Conservation (phyloP, 1,284 basidiomycete genomes). For the Melampsora medusae region DNA sequence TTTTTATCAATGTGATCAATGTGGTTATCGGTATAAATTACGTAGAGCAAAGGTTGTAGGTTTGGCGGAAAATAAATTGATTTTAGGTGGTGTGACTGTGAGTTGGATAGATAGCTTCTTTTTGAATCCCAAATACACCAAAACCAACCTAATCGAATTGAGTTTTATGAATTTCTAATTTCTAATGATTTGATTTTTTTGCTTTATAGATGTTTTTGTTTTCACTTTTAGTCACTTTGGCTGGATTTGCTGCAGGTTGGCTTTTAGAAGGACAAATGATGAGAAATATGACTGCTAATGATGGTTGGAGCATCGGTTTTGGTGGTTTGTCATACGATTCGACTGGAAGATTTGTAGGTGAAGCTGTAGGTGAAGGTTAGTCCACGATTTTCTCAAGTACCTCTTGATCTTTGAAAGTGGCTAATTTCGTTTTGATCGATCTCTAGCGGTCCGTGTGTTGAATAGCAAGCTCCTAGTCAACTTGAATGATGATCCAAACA, state of each 20-base stretch:
- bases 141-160: neutral
- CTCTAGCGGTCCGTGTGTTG: constrained; percentile 26
- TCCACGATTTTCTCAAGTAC: neutral
- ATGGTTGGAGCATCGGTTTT: constrained; percentile 7
- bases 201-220: constrained; percentile 29
- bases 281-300: neutral
- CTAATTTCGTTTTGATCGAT: neutral
- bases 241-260: constrained; percentile 38
- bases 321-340: constrained; percentile 30
- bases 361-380: constrained; percentile 39
- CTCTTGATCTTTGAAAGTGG: neutral
- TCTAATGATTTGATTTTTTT: no score
- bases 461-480: constrained; percentile 27
- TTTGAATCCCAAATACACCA: neutral
- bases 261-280: constrained; percentile 23
- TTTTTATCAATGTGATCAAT: constrained; percentile 41
- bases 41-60: constrained; percentile 27
- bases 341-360: constrained; percentile 35
- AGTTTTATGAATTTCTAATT: no score
- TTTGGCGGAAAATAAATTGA: constrained; percentile 26
- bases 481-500: neutral
- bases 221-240: constrained; percentile 35
- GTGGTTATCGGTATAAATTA: constrained; percentile 36
- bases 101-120: neutral
- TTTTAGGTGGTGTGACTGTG: constrained; percentile 33